phyloP scores from a whole-genome alignment of 306 rosid species.

The Dicorynia guianensis region DNA sequence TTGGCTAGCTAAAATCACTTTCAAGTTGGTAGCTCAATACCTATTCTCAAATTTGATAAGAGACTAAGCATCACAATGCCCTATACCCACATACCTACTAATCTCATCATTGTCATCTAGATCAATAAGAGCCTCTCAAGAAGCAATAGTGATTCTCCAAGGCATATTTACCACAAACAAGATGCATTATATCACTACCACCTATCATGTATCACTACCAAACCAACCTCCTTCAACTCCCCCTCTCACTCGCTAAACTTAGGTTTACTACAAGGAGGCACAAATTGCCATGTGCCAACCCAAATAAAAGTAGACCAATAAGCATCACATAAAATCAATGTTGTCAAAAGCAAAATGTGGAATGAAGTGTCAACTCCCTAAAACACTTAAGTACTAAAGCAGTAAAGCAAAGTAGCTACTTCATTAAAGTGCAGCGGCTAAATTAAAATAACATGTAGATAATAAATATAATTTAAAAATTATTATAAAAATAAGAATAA shows the following conservation, averaged over 20 bases:
- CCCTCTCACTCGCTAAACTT: neutral
- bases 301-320: neutral
- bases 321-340: too few species aligned
- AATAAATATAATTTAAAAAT: too few species aligned
- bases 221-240: neutral
- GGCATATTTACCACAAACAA: neutral
- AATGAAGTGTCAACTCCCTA: too few species aligned
- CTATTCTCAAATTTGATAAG: conserved; percentile 5
- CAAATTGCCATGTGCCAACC: neutral
- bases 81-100: neutral
- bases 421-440: too few species aligned
- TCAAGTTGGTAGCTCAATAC: neutral
- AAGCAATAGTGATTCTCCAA: neutral
- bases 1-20: conserved; percentile 13
- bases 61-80: neutral
- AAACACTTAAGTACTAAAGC: too few species aligned
- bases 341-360: too few species aligned
- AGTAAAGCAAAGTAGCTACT: too few species aligned
- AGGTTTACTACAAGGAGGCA: neutral
- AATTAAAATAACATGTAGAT: too few species aligned
- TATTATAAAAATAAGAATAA: too few species aligned
- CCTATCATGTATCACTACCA: neutral
- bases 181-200: neutral
- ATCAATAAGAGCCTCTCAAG: neutral
- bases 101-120: neutral